These are phyloP conservation scores for Mycena citricolor DNA, from an alignment of 1,284 basidiomycete genomes.

Conservation along the genomic window DNA sequence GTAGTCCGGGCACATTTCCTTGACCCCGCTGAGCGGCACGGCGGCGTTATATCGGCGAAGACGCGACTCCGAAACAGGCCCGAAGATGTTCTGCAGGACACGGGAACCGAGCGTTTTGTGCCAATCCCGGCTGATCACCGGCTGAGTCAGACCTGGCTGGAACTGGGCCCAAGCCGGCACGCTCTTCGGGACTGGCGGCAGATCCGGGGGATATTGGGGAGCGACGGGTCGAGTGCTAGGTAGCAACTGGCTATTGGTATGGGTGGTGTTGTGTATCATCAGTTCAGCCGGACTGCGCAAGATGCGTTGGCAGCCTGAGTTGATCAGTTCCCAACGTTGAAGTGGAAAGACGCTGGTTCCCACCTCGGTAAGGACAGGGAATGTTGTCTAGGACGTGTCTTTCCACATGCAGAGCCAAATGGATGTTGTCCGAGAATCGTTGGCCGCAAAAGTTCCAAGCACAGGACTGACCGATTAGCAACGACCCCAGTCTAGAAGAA, in stretches of 20 bases:
- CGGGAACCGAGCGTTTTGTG: constrained; percentile 12
- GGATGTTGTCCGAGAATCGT: not conserved
- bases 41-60: constrained; percentile 19
- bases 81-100: constrained; percentile 17
- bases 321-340: constrained; percentile 4
- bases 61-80: constrained; percentile 5
- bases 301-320: constrained; percentile 14
- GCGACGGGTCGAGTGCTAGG: constrained; percentile 10
- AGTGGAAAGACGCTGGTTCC: not conserved
- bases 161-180: constrained; percentile 2
- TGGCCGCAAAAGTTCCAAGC: constrained; percentile 19
- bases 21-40: not conserved
- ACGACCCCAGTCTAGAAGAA: constrained; percentile 10
- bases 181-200: not conserved
- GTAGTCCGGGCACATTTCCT: constrained; percentile 2
- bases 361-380: constrained; percentile 19
- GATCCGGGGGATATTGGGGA: not conserved
- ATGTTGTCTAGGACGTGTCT: constrained; percentile 12
- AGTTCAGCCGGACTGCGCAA: constrained; percentile 8
- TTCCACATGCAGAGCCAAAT: constrained; percentile 18
- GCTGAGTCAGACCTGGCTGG: constrained; percentile 3
- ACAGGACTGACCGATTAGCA: too few species aligned
- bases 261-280: constrained; percentile 12
- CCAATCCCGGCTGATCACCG: constrained; percentile 6
- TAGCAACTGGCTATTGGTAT: constrained; percentile 3